These are phyloP conservation scores for Lactifluus hygrophoroides DNA, from an alignment of 768 basidiomycete genomes.

Conservation along the genomic window DNA sequence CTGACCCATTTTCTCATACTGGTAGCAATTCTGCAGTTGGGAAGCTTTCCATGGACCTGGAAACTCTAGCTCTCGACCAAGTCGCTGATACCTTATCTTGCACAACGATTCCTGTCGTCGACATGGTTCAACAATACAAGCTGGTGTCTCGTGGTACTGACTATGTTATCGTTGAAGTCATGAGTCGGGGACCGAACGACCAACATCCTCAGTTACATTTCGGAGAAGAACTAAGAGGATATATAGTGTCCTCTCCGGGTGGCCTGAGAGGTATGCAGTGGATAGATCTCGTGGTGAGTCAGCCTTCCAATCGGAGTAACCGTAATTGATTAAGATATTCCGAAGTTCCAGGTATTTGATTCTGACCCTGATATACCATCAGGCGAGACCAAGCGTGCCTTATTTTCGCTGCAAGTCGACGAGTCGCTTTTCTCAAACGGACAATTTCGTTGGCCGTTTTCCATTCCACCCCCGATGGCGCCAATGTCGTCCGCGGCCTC, in stretches of 20 bases:
- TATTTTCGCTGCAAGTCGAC: conserved; percentile 1
- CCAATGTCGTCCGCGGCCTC: neutral
- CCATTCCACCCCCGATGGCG: neutral
- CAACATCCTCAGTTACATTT: neutral
- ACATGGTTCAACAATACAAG: neutral
- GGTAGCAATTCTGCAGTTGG: no score
- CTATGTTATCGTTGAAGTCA: conserved; percentile 5
- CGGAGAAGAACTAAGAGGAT: conserved; percentile 12
- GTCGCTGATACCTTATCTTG: neutral
- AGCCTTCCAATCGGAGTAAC: no score
- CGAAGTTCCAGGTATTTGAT: conserved; percentile 6
- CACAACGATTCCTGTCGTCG: neutral
- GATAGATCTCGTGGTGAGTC: conserved; percentile 16
- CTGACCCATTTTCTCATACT: no score
- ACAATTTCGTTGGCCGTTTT: conserved; percentile 7
- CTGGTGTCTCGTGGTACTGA: conserved; percentile 10
- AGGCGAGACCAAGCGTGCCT: neutral
- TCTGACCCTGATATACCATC: neutral
- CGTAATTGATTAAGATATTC: neutral
- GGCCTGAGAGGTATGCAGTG: neutral
- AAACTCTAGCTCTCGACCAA: neutral
- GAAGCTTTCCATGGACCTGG: no score
- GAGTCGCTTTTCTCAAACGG: neutral
- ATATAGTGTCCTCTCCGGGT: neutral
- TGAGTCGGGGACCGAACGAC: neutral